Evolutionary conservation across 495 filamentous ascomycete genomes (phyloP).

Genomic region (Trichoderma gamsii): DNA sequence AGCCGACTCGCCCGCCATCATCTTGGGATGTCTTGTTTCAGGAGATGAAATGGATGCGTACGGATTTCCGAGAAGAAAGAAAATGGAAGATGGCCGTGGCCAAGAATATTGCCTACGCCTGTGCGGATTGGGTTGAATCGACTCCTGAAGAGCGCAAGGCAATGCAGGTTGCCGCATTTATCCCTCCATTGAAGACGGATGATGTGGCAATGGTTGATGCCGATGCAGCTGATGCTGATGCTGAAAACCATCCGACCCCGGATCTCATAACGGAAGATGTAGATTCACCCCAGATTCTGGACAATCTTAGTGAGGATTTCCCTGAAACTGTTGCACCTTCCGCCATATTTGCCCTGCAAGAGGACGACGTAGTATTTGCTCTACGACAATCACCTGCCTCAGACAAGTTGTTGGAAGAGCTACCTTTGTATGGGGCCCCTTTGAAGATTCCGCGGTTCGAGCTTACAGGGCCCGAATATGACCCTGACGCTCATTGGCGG

Average conservation of each 20-base stretch:
- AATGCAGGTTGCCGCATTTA: slow-evolving; percentile 58
- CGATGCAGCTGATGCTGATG: slow-evolving; percentile 22
- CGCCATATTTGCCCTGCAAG: slow-evolving; percentile 73
- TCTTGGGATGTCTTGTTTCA: slow-evolving; percentile 83
- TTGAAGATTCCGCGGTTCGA: slow-evolving; percentile 51
- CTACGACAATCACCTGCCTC: slow-evolving; percentile 68
- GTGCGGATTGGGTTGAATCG: slow-evolving; percentile 70
- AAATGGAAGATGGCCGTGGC: slow-evolving; percentile 88
- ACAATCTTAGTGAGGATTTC: slow-evolving; percentile 38
- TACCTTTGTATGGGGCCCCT: slow-evolving; percentile 71
- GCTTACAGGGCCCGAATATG: slow-evolving; percentile 48
- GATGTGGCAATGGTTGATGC: slow-evolving; percentile 24
- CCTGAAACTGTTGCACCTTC: slow-evolving; percentile 55
- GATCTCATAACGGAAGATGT: slow-evolving; percentile 58
- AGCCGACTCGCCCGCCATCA: slow-evolving; percentile 65
- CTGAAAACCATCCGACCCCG: slow-evolving; percentile 53
- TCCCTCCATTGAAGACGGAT: slow-evolving; percentile 29
- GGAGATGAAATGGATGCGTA: slow-evolving; percentile 96
- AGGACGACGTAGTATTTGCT: slow-evolving; percentile 75
- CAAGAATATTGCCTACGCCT: slow-evolving; percentile 67
- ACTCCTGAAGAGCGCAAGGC: slow-evolving; percentile 52
- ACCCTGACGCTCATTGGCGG: slow-evolving; percentile 66
- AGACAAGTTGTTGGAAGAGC: slow-evolving; percentile 76
- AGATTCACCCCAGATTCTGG: slow-evolving; percentile 45
- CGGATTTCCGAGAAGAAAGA: slow-evolving; percentile 87